Evolutionary conservation across 2,329 filamentous ascomycete species (phyloP).

Genomic region (Scedosporium apiospermum): DNA sequence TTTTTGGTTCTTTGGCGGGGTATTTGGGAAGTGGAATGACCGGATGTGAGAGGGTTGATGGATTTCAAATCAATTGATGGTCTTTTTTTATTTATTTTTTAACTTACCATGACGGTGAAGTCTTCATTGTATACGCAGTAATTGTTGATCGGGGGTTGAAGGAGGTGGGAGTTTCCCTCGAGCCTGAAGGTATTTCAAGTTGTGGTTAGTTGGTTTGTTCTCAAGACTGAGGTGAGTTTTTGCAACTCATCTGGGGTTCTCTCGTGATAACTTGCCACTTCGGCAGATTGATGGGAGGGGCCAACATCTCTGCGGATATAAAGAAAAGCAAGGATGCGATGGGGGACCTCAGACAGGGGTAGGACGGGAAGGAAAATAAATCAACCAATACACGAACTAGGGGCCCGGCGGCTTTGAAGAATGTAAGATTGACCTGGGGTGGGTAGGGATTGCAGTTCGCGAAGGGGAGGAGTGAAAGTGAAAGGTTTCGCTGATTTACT

Average conservation of each 20-base stretch:
- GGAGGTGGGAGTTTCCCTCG: slow-evolving; percentile 79
- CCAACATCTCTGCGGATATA: slow-evolving; percentile 30
- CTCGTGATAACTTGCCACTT: slow-evolving; percentile 38
- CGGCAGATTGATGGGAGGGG: slow-evolving; percentile 43
- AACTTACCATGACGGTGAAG: slow-evolving; percentile 66
- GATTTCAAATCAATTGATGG: not conserved
- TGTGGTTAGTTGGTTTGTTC: not conserved
- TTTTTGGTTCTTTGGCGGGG: not conserved
- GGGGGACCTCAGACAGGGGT: not conserved
- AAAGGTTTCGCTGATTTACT: too few species aligned
- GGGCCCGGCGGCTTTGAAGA: not conserved
- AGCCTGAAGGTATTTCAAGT: slow-evolving; percentile 49
- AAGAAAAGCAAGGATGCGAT: too few species aligned
- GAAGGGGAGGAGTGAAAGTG: slow-evolving; percentile 4
- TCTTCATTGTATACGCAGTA: slow-evolving; percentile 88
- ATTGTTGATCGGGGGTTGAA: slow-evolving; percentile 93
- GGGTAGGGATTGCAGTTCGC: slow-evolving; percentile 2
- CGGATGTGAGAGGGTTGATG: not conserved
- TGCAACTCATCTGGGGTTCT: not conserved
- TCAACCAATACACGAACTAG: not conserved
- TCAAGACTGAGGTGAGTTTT: not conserved
- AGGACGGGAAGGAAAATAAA: not conserved
- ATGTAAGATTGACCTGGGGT: not conserved
- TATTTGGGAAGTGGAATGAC: not conserved
- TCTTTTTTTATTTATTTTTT: not conserved